Conservation (phyloP, 202 grass and related monocot species). For the Carex arenaria region DNA sequence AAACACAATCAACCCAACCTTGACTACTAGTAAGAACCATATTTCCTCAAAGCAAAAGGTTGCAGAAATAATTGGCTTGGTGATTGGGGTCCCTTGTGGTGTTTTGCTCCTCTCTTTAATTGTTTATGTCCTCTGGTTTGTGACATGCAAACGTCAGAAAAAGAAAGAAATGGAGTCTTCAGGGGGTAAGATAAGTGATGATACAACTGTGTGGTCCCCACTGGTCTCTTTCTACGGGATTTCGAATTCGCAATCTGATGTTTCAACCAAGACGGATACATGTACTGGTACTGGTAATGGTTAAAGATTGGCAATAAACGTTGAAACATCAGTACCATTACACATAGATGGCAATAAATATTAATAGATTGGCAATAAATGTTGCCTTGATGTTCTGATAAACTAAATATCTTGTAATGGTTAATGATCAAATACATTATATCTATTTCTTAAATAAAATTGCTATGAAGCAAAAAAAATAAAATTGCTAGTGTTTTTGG, state of each 20-base stretch:
- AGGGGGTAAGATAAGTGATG: conserved; percentile 24
- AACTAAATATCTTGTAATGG: too few relatives aligned
- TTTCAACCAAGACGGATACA: conserved; percentile 30
- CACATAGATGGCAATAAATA: neutral
- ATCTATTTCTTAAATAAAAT: too few relatives aligned
- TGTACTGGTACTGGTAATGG: conserved; percentile 5
- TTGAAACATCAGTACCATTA: too few relatives aligned
- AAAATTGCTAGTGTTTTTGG: too few relatives aligned
- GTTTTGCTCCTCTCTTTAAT: conserved; percentile 17
- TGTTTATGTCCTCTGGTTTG: conserved; percentile 13
- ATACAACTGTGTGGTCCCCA: conserved; percentile 38
- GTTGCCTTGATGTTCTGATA: neutral
- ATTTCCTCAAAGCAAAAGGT: neutral
- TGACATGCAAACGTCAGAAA: neutral
- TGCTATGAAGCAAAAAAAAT: too few relatives aligned
- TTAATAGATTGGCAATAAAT: neutral
- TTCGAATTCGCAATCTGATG: conserved; percentile 36
- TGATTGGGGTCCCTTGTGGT: conserved; percentile 19
- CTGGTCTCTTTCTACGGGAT: conserved; percentile 21
- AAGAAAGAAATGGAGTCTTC: conserved; percentile 34
- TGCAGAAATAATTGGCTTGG: neutral
- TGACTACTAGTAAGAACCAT: neutral
- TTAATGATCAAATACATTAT: too few relatives aligned
- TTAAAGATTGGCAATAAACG: neutral
- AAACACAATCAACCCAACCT: neutral